Evolutionary conservation across 495 filamentous ascomycete species (phyloP).

Genomic region (Stereocaulon alpinum): DNA sequence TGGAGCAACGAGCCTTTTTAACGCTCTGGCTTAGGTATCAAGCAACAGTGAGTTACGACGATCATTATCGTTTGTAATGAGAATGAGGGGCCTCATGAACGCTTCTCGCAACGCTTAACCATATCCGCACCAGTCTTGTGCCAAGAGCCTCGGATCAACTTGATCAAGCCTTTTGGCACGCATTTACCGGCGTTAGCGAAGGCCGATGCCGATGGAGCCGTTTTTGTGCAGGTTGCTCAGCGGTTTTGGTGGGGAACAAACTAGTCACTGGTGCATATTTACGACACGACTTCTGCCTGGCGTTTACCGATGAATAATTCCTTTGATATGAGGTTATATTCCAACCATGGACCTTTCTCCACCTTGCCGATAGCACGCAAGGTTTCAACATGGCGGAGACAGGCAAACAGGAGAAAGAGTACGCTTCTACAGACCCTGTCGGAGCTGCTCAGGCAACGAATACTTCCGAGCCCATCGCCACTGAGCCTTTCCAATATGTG

Average conservation of each 20-base stretch:
- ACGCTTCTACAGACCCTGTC: constrained; percentile 19
- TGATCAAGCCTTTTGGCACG: too few relatives aligned
- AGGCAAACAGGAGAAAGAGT: constrained; percentile 20
- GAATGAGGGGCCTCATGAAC: background rate
- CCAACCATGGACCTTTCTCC: background rate
- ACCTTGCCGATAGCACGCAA: background rate
- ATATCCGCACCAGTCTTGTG: background rate
- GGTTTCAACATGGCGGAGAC: constrained; percentile 12
- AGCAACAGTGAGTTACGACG: background rate
- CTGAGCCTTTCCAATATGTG: constrained; percentile 19
- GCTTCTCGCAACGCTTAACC: background rate
- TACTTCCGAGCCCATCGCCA: constrained; percentile 18
- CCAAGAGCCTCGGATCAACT: background rate
- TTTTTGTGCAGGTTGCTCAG: background rate
- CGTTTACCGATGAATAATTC: background rate
- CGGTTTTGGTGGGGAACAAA: background rate
- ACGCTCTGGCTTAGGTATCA: background rate
- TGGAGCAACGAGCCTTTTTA: background rate
- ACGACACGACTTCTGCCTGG: background rate
- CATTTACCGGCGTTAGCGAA: background rate
- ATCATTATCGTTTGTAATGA: background rate
- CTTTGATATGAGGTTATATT: background rate
- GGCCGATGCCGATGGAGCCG: background rate
- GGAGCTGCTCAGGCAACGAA: constrained; percentile 18
- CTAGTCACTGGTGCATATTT: constrained; percentile 1